Evolutionary conservation across 768 basidiomycete genomes (phyloP).

Genomic region (Serendipita vermifera): DNA sequence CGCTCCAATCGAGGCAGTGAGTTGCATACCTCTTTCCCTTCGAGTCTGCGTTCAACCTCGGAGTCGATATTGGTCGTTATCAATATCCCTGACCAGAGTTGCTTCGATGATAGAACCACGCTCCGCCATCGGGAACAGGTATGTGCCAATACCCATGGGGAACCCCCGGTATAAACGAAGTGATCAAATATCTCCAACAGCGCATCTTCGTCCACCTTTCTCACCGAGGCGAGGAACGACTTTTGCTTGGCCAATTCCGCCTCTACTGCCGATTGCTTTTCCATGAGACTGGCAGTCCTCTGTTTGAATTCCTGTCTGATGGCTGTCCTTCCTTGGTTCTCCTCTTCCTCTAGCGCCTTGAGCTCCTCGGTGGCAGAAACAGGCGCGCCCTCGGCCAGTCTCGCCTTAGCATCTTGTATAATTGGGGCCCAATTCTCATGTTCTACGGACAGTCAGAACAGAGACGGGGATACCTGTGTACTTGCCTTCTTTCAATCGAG

Average conservation of each 20-base stretch:
- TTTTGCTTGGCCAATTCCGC: not conserved
- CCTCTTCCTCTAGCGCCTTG: not conserved
- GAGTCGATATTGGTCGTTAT: not conserved
- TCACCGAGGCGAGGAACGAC: not conserved
- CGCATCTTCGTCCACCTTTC: not conserved
- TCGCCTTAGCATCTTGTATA: too few species aligned
- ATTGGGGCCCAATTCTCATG: too few species aligned
- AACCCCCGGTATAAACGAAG: not conserved
- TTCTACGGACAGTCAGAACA: too few species aligned
- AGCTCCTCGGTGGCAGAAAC: not conserved
- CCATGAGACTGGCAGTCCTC: not conserved
- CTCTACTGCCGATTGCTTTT: not conserved
- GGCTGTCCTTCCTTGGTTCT: not conserved
- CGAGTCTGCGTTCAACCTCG: not conserved
- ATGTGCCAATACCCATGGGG: not conserved
- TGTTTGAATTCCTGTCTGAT: constrained; percentile 3
- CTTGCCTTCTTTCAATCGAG: not conserved
- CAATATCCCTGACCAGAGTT: constrained; percentile 2
- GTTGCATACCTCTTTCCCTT: constrained; percentile 7
- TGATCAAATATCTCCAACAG: not conserved
- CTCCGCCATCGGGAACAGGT: not conserved
- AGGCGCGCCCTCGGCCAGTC: too few species aligned
- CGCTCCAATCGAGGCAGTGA: not conserved
- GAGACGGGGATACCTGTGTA: too few species aligned
- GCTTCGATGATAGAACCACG: not conserved